phyloP scores from a whole-genome alignment of 345 rosid species.

The Garcia nutans region DNA sequence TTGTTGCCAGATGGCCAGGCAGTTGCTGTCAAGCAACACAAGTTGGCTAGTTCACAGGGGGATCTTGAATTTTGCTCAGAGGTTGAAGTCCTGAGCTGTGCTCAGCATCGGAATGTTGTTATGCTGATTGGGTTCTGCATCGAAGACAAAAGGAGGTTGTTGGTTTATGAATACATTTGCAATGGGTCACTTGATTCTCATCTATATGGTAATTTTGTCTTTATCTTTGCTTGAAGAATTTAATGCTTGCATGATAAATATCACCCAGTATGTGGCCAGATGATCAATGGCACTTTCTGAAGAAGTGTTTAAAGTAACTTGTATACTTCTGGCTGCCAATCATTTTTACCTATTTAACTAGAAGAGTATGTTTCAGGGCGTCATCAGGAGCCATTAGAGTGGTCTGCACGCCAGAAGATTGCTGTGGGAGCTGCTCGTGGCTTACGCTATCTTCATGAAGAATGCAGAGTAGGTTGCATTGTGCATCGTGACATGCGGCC shows the following conservation, averaged over 20 bases:
- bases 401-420: conserved; percentile 93
- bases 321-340: not conserved
- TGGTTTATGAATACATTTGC: conserved; percentile 98
- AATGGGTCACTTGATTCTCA: conserved; percentile 95
- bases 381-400: conserved; percentile 62
- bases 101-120: conserved; percentile 97
- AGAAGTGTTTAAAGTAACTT: not conserved
- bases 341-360: conserved; percentile 8
- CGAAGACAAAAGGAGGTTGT: conserved; percentile 84
- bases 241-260: not conserved
- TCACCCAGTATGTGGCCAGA: not conserved
- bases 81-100: conserved; percentile 98
- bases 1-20: conserved; percentile 96
- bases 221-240: not conserved
- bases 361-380: conserved; percentile 49
- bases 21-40: conserved; percentile 98
- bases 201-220: conserved; percentile 65
- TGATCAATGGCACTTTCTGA: not conserved
- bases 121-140: conserved; percentile 98
- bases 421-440: conserved; percentile 99
- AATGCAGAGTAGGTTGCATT: conserved; percentile 99
- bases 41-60: conserved; percentile 97
- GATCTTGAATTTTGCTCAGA: conserved; percentile 98
- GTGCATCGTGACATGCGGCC: conserved; percentile 99
- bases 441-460: conserved; percentile 97